Percentiles rank a stretch among this genome's conserved stretches.
These are phyloP conservation scores for Artemisia tridentata DNA, from an alignment of 129 eudicot genomes.

Conservation along the genomic window DNA sequence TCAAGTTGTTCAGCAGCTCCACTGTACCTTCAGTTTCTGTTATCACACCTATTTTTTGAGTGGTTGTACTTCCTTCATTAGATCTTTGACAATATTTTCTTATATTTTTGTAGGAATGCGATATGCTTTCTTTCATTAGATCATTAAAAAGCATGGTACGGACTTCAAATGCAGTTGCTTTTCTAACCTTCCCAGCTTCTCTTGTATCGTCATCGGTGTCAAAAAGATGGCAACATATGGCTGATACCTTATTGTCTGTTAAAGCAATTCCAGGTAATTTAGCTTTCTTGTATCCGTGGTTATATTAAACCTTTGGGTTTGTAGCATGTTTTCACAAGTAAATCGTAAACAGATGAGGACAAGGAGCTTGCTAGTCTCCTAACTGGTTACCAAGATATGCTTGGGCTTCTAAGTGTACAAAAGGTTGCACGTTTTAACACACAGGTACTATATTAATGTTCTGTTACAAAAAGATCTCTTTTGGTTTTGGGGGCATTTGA, in stretches of 20 bases:
- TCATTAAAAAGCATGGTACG: conserved; percentile 75
- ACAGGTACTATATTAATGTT: conserved; percentile 49
- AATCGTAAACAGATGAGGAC: conserved; percentile 74
- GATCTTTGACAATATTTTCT: conserved; percentile 3
- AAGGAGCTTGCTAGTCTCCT: conserved; percentile 89
- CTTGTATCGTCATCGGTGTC: conserved; percentile 69
- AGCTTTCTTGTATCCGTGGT: conserved; percentile 1
- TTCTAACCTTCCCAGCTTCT: conserved; percentile 80
- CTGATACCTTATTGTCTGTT: conserved; percentile 88
- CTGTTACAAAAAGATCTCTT: background rate
- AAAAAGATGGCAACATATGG: conserved; percentile 94
- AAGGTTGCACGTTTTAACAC: conserved; percentile 88
- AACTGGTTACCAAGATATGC: conserved; percentile 96
- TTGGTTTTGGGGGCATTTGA: background rate
- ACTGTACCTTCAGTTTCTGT: conserved; percentile 1
- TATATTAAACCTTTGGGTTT: conserved; percentile 6
- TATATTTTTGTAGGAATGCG: conserved; percentile 72
- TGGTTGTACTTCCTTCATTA: conserved; percentile 4
- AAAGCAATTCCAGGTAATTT: conserved; percentile 86
- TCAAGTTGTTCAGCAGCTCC: background rate
- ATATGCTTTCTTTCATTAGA: conserved; percentile 81
- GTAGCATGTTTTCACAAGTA: conserved; percentile 10
- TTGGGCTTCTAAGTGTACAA: conserved; percentile 85
- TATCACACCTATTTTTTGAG: background rate
- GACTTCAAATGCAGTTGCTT: conserved; percentile 83